Evolutionary conservation across 1,139 yeast species (phyloP), one percentile per base, ranked within the genome.

Genomic region (Petasospora fabianii): DNA sequence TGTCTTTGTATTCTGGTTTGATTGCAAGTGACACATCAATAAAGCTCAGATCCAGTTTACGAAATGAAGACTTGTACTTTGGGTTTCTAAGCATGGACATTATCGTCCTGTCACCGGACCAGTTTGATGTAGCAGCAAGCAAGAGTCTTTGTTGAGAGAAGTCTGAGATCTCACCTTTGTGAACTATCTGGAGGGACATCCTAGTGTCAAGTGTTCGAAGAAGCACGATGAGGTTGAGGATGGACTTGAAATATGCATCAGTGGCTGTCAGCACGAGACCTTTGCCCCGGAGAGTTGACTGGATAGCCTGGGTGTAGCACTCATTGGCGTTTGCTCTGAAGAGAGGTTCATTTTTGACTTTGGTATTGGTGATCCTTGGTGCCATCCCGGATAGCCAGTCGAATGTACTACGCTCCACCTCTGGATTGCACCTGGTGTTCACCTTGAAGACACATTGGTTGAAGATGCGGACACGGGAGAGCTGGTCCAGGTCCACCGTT

Each of bases 151-250:
- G 27, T 51, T 58, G 14, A 28, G 31, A 11, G 30, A 35, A 39
- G 17, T 39, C 24, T 8, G 59, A 47, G 15, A 69, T 39, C 43
- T 68, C 73, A 27, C 60, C 72, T 44, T 64, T 68, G 52, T 73
- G 75, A 15, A 77, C 68, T 34, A 77, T 64, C 59, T 77, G 75
- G 42, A 77, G 69, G 1, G 83, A 82, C 24, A 68, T 61, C 15
- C 56, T 56, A 48, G 73, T 74, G 30, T 65, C 64, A 26, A 71
- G 56, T 2, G 71, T 68, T 48, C 82, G 58, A 27, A 77, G 57
- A 7, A 73, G 51, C 9, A 67, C 64, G 12, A 77, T 56, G 17
- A 76, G 55, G 34, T 49, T 57, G 3, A 59, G 56, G 1, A 71
- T 51, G 31, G 65, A 65, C 5, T 55, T 60, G 14, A 62, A 65